A percentile compares a stretch with the other conserved stretches of the same genome.
These are phyloP conservation scores for Mrakiaceae sp. DNA, from an alignment of 1,284 basidiomycete genomes.

Conservation along the genomic window DNA sequence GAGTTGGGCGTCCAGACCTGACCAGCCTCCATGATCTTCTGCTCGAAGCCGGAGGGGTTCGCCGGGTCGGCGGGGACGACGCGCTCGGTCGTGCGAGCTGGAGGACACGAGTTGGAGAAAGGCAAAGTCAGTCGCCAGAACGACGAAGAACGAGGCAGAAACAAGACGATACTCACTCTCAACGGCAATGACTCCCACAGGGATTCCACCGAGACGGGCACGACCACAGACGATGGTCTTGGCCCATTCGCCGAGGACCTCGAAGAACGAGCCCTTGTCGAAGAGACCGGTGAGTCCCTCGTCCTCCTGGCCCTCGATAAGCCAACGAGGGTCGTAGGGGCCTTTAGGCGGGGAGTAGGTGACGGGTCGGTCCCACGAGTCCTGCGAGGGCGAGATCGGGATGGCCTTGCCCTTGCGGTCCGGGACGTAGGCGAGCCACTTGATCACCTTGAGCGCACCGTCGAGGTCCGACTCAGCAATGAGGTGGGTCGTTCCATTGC, in stretches of 20 bases:
- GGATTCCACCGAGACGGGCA: constrained; percentile 91
- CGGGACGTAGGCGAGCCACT: constrained; percentile 92
- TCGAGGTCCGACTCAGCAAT: constrained; percentile 90
- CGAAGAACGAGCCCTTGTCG: constrained; percentile 82
- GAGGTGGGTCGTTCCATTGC: constrained; percentile 96
- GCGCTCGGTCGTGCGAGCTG: constrained; percentile 83
- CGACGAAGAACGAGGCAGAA: neutral
- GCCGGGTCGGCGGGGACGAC: constrained; percentile 98
- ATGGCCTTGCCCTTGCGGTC: constrained; percentile 63
- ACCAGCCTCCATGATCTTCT: constrained; percentile 96
- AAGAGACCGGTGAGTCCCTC: constrained; percentile 87
- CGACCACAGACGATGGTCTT: constrained; percentile 93
- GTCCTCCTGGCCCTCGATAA: constrained; percentile 86
- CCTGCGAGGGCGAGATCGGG: constrained; percentile 57
- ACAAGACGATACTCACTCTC: constrained; percentile 44
- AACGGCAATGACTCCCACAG: constrained; percentile 95
- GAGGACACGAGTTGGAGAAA: neutral
- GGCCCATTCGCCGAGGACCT: constrained; percentile 91
- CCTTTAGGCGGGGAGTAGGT: constrained; percentile 84
- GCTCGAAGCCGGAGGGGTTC: constrained; percentile 93
- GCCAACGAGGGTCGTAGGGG: constrained; percentile 94
- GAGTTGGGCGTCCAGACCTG: constrained; percentile 99
- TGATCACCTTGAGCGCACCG: constrained; percentile 81
- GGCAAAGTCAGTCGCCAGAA: neutral
- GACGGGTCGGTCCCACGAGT: constrained; percentile 88